Evolutionary conservation across 768 basidiomycete species (phyloP), one percentile per base, ranked within the genome.

Genomic region (Sarcodon aspratus): DNA sequence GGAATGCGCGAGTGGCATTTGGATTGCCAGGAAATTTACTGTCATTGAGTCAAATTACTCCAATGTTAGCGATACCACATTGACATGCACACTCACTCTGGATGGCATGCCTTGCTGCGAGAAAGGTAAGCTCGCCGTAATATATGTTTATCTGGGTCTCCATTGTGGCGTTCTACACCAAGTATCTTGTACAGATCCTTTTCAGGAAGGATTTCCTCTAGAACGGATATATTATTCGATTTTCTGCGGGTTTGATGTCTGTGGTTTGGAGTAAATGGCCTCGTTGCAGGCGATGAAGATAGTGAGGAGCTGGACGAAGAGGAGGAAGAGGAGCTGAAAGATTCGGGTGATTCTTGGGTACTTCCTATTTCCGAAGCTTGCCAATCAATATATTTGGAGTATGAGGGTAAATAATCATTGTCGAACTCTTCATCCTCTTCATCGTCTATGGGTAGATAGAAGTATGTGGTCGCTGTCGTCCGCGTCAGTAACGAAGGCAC

Each of bases 1-100:
- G 90, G 61, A 93, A 93, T 1, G 90, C 90, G 15, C 76, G 69
- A 0, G 90, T 93, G 13, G 90, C 84, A 43, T 82, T 74, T 5
- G 82, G 78, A 57, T 82, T 80, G 54, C 76, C 62, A 2, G 86
- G 85, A 54, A 85, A 91, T 69, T 91, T 92, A 60, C 90, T 92
- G 48, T 9, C 10, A 17, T n/a, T 36, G n/a, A 6, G 34, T 21
- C n/a, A 55, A 47, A 38, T 33, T 9, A 50, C n/a, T 10, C 6
- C n/a, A 15, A 34, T 27, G 18, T 17, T 31, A 18, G 13, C 11
- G 42, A 44, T 18, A 9, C 32, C 15, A 36, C 35, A n/a, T 34
- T 33, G 34, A 17, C 38, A 35, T 33, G 15, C 47, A n/a, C 3
- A 74, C 86, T 53, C 50, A 91, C 90, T 93, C 90, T 66, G 90